Conservation (phyloP, 2,329 filamentous ascomycete species). For the Colletotrichum somersetense region DNA sequence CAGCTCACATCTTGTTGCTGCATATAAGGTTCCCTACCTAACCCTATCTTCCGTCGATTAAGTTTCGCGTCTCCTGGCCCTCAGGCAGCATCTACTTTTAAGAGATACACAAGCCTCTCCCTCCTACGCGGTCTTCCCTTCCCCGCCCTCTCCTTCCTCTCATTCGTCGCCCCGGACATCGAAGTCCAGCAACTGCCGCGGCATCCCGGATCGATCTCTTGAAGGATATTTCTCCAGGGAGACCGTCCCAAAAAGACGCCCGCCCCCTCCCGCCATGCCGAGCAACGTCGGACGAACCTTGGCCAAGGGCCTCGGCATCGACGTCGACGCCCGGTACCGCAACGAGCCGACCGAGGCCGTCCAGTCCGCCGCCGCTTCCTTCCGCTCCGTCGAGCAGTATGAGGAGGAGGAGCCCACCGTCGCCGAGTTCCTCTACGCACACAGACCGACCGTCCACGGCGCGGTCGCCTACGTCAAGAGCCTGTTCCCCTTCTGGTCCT, state of each 20-base stretch:
- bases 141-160: not conserved
- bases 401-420: conserved; percentile 57
- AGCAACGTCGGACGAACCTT: conserved; percentile 44
- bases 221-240: not conserved
- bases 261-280: conserved; percentile 32
- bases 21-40: conserved; percentile 34
- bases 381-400: conserved; percentile 43
- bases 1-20: conserved; percentile 12
- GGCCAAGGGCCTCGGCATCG: conserved; percentile 49
- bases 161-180: not conserved
- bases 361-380: conserved; percentile 46
- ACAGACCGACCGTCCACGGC: conserved; percentile 50
- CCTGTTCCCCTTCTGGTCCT: conserved; percentile 63
- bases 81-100: conserved; percentile 13
- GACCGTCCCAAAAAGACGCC: not conserved
- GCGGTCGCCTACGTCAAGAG: conserved; percentile 53
- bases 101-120: not conserved
- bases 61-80: not conserved
- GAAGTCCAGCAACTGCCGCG: not conserved
- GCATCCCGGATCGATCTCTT: not conserved
- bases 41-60: not conserved
- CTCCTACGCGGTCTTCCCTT: not conserved
- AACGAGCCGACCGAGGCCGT: conserved; percentile 46
- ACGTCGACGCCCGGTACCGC: conserved; percentile 47
- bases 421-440: conserved; percentile 55